Evolutionary conservation across 1,139 yeast genomes (phyloP).

Genomic region (Geotrichum macrosporum): DNA sequence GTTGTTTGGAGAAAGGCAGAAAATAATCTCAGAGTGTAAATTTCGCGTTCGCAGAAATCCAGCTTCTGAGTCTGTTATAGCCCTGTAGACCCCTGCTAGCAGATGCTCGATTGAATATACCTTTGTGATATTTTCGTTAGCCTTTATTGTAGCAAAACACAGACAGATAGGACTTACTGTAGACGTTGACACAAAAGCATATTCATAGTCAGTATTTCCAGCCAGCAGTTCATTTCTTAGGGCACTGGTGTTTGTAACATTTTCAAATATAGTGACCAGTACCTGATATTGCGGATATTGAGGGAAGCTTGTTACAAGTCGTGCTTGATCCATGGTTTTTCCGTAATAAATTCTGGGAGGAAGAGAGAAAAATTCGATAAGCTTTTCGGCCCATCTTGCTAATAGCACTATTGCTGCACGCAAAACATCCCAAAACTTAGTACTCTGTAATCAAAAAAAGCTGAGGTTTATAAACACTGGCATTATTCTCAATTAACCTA

Average conservation of each 20-base stretch:
- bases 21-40: conserved; percentile 51
- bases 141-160: no score
- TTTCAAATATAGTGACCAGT: conserved; percentile 40
- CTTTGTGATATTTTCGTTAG: no score
- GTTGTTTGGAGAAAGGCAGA: conserved; percentile 50
- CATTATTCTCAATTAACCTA: no score
- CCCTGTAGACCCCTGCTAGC: conserved; percentile 47
- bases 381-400: no score
- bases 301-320: conserved; percentile 35
- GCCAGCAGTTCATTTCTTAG: conserved; percentile 12
- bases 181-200: conserved; percentile 48
- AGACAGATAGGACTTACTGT: no score
- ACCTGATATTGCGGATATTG: conserved; percentile 43
- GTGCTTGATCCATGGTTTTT: not conserved
- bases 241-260: conserved; percentile 38
- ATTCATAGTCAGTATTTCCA: conserved; percentile 41
- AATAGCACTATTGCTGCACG: no score
- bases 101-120: conserved; percentile 47
- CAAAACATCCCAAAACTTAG: no score
- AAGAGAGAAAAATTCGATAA: not conserved
- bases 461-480: no score
- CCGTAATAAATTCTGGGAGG: not conserved
- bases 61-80: conserved; percentile 43
- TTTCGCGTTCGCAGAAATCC: conserved; percentile 46
- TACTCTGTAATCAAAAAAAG: no score